Conservation (phyloP, 805 yeast genomes). For the Blastobotrys mokoenaii region DNA sequence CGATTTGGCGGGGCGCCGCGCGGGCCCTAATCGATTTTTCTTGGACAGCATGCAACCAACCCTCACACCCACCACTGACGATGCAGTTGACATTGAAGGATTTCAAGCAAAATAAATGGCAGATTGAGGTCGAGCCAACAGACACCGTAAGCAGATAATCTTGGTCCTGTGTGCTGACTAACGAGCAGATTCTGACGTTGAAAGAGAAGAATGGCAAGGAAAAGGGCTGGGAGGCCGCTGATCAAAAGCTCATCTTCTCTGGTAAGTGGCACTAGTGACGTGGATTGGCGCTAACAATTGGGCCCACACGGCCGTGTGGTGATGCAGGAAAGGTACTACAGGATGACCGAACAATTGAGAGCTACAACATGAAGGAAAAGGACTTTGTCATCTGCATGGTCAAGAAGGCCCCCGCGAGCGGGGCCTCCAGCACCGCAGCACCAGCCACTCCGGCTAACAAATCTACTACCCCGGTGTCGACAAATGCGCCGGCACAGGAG, state of each 20-base stretch:
- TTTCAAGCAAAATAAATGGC: conserved; percentile 82
- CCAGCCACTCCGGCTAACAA: conserved; percentile 11
- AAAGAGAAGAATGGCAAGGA: conserved; percentile 48
- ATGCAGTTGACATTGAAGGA: conserved; percentile 85
- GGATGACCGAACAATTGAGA: conserved; percentile 67
- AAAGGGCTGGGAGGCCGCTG: conserved; percentile 61
- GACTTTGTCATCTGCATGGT: conserved; percentile 93
- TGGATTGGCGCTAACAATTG: background rate
- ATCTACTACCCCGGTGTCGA: conserved; percentile 11
- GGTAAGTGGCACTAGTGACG: too few relatives aligned
- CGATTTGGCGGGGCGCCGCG: too few relatives aligned
- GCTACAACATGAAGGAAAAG: conserved; percentile 69
- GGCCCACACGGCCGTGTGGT: too few relatives aligned
- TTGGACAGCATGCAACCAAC: background rate
- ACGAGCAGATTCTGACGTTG: conserved; percentile 12
- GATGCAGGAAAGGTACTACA: conserved; percentile 84
- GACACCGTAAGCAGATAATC: conserved; percentile 44
- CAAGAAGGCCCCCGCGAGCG: conserved; percentile 36
- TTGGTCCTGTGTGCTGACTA: background rate
- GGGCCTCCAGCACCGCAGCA: conserved; percentile 21
- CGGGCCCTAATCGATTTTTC: too few relatives aligned
- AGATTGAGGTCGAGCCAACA: conserved; percentile 62
- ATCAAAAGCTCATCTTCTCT: conserved; percentile 84
- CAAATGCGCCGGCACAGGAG: conserved; percentile 12
- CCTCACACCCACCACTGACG: too few relatives aligned